Base-by-base conservation (phyloP, 345 rosid genomes). In the Ceriops decandra region DNA sequence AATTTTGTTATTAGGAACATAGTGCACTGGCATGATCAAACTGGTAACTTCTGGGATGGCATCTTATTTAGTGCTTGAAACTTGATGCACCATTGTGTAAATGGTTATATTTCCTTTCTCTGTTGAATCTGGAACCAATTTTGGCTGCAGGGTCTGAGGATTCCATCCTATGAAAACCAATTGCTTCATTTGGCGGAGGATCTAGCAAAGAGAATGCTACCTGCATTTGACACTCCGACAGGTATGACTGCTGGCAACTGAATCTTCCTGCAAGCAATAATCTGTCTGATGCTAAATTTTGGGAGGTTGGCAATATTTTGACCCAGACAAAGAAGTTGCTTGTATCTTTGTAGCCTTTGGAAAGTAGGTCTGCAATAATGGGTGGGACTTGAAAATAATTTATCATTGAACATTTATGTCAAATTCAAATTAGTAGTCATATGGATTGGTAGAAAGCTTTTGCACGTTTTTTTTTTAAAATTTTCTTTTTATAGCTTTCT, bases 191-290 rank as follows among this genome's bases (percentile, higher is more conserved):
- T 91, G 68, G 93, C 96, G 51, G 96, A 89, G 85, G 95, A 95
- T 84, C 85, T 95, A 70, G 86, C 85, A 7, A 80, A 81, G 74
- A 85, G 97, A 79, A 70, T 95, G 82, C 75, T 95, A 75, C 99
- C 99, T 76, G 99, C 96, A 38, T 95, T 95, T 81, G 99, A 91
- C 77, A 95, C 99, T 65, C 97, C 99, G 3, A 91, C 99, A 77
- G 99, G 97, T 89, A 67, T 66, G 47, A 30, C 24, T 60, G 51
- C 54, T 63, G 13, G 46, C 38, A 36, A 15, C 51, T 71, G 52
- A 24, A 54, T 60, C 36, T 63, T 31, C 24, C 28, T 71, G 19
- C 47, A 11, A 32, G 57, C 53, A 26, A 47, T 73, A 20, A 46
- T 6, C n/a, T 68, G 4, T 53, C 38, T 63, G 60, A 6, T 11